Conservation (phyloP, 2,329 filamentous ascomycete genomes). For the Monilinia laxa region DNA sequence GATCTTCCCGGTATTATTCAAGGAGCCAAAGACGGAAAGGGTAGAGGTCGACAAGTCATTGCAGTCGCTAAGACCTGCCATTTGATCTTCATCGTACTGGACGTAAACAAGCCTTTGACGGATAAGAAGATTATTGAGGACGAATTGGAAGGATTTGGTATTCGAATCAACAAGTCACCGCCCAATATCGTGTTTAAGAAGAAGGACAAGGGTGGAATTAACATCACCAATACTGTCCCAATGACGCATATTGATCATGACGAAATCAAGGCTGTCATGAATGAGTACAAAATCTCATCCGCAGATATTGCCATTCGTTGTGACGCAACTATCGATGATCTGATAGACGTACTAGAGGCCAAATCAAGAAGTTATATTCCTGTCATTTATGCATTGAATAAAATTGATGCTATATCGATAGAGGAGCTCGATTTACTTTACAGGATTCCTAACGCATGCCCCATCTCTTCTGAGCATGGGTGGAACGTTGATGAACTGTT, state of each 20-base stretch:
- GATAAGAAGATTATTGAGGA: constrained; percentile 95
- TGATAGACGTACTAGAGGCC: constrained; percentile 94
- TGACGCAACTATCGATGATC: constrained; percentile 93
- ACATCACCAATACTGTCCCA: constrained; percentile 91
- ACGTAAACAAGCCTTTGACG: constrained; percentile 96
- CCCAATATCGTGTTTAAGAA: constrained; percentile 99
- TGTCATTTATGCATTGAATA: constrained; percentile 98
- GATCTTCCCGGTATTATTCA: constrained; percentile 98
- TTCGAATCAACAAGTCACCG: constrained; percentile 94
- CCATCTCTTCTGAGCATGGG: constrained; percentile 94
- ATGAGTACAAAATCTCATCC: constrained; percentile 93
- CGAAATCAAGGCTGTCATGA: constrained; percentile 97
- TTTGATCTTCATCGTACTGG: constrained; percentile 96
- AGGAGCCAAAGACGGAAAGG: constrained; percentile 96
- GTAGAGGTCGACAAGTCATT: constrained; percentile 96
- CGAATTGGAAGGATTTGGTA: constrained; percentile 95
- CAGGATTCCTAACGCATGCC: constrained; percentile 93
- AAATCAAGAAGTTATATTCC: constrained; percentile 95
- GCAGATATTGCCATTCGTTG: constrained; percentile 97
- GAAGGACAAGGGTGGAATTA: constrained; percentile 97
- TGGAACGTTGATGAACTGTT: constrained; percentile 98
- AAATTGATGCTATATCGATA: constrained; percentile 97
- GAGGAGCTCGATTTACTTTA: constrained; percentile 96
- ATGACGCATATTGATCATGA: constrained; percentile 90
- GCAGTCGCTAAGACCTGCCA: constrained; percentile 98